A percentile compares a stretch with the other conserved stretches of the same genome.
Evolutionary conservation across 2,329 filamentous ascomycete genomes (phyloP).

Genomic region (Stachybotrys chartarum): DNA sequence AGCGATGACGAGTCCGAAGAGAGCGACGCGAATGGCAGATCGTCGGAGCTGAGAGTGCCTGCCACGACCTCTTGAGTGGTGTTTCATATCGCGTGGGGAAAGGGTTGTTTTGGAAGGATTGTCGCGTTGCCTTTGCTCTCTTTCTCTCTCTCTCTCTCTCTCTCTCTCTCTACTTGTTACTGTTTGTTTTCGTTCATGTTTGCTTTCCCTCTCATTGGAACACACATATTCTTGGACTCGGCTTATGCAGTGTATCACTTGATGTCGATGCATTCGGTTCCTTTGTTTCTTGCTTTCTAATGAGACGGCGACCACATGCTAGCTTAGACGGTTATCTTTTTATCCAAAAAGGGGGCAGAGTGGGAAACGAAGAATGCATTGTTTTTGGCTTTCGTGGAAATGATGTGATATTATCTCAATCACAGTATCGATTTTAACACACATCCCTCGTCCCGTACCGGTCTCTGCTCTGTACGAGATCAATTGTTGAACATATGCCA

Average conservation of each 20-base stretch:
- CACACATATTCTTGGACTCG: background rate
- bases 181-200: background rate
- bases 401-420: no score
- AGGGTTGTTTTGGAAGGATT: background rate
- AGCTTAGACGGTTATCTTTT: background rate
- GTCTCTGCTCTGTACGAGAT: no score
- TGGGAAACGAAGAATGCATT: background rate
- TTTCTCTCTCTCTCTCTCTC: background rate
- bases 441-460: no score
- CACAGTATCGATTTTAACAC: no score
- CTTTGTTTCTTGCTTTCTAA: background rate
- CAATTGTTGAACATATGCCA: no score
- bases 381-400: background rate
- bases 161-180: no score
- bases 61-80: background rate
- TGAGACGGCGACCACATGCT: background rate
- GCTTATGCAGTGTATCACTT: background rate
- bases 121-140: background rate
- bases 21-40: conserved; percentile 26
- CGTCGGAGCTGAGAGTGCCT: conserved; percentile 8
- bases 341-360: background rate
- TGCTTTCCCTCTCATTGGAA: background rate
- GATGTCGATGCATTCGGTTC: background rate
- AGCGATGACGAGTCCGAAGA: conserved; percentile 48
- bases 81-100: background rate